Base-by-base conservation (phyloP, 139 green algal species). In the Micractinium conductrix region DNA sequence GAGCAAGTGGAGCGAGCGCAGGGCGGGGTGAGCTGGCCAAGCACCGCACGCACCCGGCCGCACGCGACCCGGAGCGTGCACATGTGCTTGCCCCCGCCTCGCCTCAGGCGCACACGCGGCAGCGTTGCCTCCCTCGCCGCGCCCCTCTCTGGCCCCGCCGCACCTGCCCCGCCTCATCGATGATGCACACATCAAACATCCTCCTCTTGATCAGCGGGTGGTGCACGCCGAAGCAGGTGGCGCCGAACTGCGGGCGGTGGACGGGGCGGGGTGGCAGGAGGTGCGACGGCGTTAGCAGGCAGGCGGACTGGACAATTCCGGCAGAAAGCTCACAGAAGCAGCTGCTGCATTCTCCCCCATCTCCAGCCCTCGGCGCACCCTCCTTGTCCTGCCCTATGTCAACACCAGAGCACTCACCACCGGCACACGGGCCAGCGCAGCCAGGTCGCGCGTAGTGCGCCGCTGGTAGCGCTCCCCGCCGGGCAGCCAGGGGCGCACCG, bases 81-180 rank as follows among this genome's bases (percentile, higher is more conserved):
- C 60, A 30, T 4, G 28, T 44, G 8, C 33, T n/a, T n/a, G n/a
- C 8, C 44, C 19, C 48, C 26, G 1, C 28, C 73, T 33, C 26
- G 28, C 74, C 48, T 58, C 12, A 58, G 17, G n/a, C n/a, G n/a
- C n/a, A n/a, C n/a, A n/a, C n/a, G n/a, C n/a, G n/a, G n/a, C n/a
- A n/a, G n/a, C n/a, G n/a, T n/a, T n/a, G n/a, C n/a, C n/a, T n/a
- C n/a, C n/a, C n/a, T n/a, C n/a, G n/a, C n/a, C n/a, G n/a, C 55
- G 4, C 55, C 10, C 55, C 55, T 33, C 63, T 43, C n/a, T 2
- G 6, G 4, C 7, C 22, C 37, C n/a, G 19, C 30, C 88, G 94
- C 68, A 98, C 92, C 89, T 99, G 97, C 4, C 91, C 90, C 0
- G 96, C 97, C 87, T 99, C 97, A 79, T 99, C 97, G 65, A 99